phyloP scores from a whole-genome alignment of 805 yeast genomes.

The Yarrowia porcina region DNA sequence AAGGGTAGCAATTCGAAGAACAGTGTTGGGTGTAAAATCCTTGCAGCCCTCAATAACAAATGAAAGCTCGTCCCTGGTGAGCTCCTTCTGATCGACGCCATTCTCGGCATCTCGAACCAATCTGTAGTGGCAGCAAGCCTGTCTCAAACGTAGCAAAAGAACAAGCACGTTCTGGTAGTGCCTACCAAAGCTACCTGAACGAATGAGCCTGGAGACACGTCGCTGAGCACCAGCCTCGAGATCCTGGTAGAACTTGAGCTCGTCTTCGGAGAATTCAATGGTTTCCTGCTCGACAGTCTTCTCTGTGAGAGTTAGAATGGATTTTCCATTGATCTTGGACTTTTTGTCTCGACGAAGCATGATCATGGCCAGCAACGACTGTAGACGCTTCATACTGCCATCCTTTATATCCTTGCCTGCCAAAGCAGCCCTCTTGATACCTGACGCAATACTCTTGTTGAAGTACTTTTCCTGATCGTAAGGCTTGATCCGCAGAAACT shows the following conservation, averaged over 20 bases:
- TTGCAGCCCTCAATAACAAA: constrained; percentile 5
- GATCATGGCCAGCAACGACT: constrained; percentile 28
- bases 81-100: not conserved
- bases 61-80: not conserved
- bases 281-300: constrained; percentile 30
- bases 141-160: constrained; percentile 41
- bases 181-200: constrained; percentile 22
- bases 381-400: constrained; percentile 6
- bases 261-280: constrained; percentile 35
- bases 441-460: not conserved
- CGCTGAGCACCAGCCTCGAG: constrained; percentile 44
- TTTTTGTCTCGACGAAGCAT: constrained; percentile 50
- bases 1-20: constrained; percentile 7
- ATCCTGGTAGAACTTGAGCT: constrained; percentile 35
- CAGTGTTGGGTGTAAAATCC: not conserved
- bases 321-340: constrained; percentile 31
- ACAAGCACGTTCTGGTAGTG: constrained; percentile 36
- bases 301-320: constrained; percentile 32
- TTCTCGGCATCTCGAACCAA: constrained; percentile 2
- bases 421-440: not conserved
- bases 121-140: constrained; percentile 39
- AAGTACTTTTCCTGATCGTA: constrained; percentile 4
- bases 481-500: constrained; percentile 38
- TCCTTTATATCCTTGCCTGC: constrained; percentile 18
- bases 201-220: constrained; percentile 37